A percentile compares a stretch with the other conserved stretches of the same genome.
Evolutionary conservation across 2,329 filamentous ascomycete genomes (phyloP).

Genomic region (Colletotrichum tanaceti): DNA sequence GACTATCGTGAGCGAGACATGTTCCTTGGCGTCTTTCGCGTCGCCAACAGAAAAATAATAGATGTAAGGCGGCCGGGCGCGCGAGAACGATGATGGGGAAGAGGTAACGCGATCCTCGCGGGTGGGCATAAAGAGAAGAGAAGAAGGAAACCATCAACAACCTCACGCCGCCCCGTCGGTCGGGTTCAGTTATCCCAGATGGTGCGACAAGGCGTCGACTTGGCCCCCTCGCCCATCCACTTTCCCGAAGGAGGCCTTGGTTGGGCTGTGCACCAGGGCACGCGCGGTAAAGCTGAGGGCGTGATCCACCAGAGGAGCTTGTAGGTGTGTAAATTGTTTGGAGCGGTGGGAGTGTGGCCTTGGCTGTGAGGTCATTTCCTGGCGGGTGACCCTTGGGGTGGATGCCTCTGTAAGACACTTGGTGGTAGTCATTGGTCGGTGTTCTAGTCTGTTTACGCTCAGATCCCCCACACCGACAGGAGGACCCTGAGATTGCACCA

Average conservation of each 20-base stretch:
- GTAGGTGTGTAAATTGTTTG: constrained; percentile 15
- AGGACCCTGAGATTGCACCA: constrained; percentile 38
- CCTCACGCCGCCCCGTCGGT: not conserved
- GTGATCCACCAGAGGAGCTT: constrained; percentile 30
- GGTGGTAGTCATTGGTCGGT: constrained; percentile 24
- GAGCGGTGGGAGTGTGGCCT: constrained; percentile 27
- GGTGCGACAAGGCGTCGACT: constrained; percentile 18
- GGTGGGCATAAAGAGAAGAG: not conserved
- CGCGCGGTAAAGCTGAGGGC: constrained; percentile 32
- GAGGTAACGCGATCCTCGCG: too few species aligned
- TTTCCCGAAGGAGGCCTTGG: constrained; percentile 6
- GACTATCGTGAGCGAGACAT: constrained; percentile 39
- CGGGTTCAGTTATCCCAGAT: constrained; percentile 7
- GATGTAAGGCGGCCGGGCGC: not conserved
- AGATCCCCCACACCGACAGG: constrained; percentile 9
- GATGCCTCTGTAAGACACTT: constrained; percentile 22
- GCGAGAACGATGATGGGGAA: not conserved
- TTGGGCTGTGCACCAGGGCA: constrained; percentile 35
- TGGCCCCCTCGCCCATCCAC: constrained; percentile 4
- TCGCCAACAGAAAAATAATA: constrained; percentile 2
- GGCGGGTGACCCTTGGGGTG: constrained; percentile 33
- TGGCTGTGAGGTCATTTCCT: constrained; percentile 38
- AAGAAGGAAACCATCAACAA: constrained; percentile 19
- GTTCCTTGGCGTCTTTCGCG: constrained; percentile 24
- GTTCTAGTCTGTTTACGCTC: constrained; percentile 17